Evolutionary conservation across 1,284 basidiomycete genomes (phyloP).

Genomic region (Ceratobasidium sp.): DNA sequence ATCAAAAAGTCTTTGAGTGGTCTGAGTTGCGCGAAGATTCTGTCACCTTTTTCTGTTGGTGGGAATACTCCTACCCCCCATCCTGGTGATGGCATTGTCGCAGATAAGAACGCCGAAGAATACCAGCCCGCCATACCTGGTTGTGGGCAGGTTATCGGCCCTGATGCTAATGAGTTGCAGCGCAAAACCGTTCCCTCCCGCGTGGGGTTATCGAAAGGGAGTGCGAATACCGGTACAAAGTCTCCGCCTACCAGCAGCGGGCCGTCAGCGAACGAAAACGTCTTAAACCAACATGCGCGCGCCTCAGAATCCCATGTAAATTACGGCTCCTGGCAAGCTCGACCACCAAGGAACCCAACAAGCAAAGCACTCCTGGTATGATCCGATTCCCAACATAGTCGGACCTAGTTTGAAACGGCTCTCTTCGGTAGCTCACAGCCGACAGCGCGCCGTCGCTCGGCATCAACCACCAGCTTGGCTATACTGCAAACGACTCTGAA

Average conservation of each 20-base stretch:
- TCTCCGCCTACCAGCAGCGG: not conserved
- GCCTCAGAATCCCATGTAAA: not conserved
- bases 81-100: not conserved
- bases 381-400: not conserved
- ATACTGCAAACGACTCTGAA: not conserved
- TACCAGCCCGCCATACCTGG: not conserved
- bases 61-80: not conserved
- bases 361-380: not conserved
- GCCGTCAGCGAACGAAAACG: no score
- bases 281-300: not conserved
- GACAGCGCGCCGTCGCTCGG: no score
- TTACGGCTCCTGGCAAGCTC: not conserved
- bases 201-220: not conserved
- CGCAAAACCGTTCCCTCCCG: no score
- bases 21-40: not conserved
- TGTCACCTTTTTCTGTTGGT: not conserved
- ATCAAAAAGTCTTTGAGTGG: not conserved
- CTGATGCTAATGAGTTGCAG: no score
- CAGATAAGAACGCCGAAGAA: not conserved
- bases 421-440: no score
- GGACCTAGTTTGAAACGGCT: not conserved
- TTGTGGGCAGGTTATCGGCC: no score
- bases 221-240: not conserved
- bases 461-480: not conserved
- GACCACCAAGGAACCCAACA: not conserved